Evolutionary conservation across 1,284 basidiomycete genomes (phyloP).

Genomic region (Lignosus rhinocerotis): DNA sequence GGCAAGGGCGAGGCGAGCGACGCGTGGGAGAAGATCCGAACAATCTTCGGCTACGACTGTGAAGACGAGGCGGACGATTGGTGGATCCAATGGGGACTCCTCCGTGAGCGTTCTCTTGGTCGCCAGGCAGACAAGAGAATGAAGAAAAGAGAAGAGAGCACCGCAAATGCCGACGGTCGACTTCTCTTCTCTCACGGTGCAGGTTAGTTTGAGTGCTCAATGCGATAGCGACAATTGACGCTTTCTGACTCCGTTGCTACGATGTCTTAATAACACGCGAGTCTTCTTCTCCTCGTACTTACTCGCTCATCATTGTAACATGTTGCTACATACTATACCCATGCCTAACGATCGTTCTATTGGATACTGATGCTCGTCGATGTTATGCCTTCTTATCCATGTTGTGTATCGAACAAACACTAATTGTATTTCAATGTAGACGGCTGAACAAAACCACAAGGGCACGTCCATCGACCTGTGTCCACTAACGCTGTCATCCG

Average conservation of each 20-base stretch:
- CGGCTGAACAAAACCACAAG: not conserved
- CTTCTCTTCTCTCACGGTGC: constrained; percentile 15
- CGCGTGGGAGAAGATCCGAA: constrained; percentile 31
- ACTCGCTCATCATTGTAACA: not conserved
- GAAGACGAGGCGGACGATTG: constrained; percentile 41
- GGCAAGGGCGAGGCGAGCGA: constrained; percentile 26
- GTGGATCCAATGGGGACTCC: constrained; percentile 40
- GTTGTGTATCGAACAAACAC: not conserved
- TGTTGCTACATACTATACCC: not conserved
- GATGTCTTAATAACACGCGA: too few relatives aligned
- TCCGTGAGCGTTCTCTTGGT: constrained; percentile 32
- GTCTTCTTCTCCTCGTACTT: not conserved
- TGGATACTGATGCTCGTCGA: not conserved
- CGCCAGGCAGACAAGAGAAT: not conserved
- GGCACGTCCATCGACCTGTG: not conserved
- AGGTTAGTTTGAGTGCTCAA: constrained; percentile 15
- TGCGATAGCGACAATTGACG: too few relatives aligned
- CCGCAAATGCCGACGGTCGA: constrained; percentile 8
- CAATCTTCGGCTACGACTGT: constrained; percentile 38
- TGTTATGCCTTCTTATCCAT: not conserved
- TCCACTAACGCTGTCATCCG: too few relatives aligned
- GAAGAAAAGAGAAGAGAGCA: not conserved
- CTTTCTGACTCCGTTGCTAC: not conserved
- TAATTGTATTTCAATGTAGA: not conserved
- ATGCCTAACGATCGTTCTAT: not conserved